Evolutionary conservation across 2,329 filamentous ascomycete species (phyloP).

Genomic region (Byssoonygena ceratinophila): DNA sequence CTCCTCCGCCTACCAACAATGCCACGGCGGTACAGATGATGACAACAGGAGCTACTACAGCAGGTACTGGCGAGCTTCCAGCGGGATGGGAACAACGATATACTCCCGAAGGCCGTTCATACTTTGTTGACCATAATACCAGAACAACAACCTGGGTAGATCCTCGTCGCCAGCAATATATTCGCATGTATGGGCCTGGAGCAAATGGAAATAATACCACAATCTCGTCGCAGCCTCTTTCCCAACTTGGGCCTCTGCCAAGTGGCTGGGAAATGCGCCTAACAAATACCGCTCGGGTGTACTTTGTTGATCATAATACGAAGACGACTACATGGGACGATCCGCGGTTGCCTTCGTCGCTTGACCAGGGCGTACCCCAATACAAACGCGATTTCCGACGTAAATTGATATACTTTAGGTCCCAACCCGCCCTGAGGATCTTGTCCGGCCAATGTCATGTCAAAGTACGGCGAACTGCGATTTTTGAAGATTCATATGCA

Average conservation of each 20-base stretch:
- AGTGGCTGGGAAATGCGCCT: conserved; percentile 99
- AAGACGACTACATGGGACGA: conserved; percentile 99
- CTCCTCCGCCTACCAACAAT: conserved; percentile 38
- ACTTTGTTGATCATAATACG: conserved; percentile 98
- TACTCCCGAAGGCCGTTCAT: conserved; percentile 86
- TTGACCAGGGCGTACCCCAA: conserved; percentile 96
- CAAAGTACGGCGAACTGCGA: conserved; percentile 90
- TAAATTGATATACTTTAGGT: conserved; percentile 98
- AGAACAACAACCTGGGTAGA: conserved; percentile 98
- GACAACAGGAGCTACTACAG: conserved; percentile 87
- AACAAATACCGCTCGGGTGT: conserved; percentile 93
- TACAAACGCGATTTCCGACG: conserved; percentile 98
- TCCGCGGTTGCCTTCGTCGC: conserved; percentile 81
- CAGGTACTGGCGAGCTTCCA: conserved; percentile 87
- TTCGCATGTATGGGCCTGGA: conserved; percentile 93
- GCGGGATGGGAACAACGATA: conserved; percentile 93
- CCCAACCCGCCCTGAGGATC: conserved; percentile 90
- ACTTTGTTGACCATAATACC: conserved; percentile 98
- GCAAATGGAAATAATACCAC: conserved; percentile 62
- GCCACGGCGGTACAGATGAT: conserved; percentile 67
- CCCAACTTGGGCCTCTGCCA: conserved; percentile 84
- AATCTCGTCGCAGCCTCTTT: conserved; percentile 95
- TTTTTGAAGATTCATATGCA: conserved; percentile 97
- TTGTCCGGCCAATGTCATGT: conserved; percentile 95
- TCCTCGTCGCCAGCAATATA: conserved; percentile 92